phyloP scores from a whole-genome alignment of 2,329 filamentous ascomycete genomes.

The Chaetomiaceae sp. region DNA sequence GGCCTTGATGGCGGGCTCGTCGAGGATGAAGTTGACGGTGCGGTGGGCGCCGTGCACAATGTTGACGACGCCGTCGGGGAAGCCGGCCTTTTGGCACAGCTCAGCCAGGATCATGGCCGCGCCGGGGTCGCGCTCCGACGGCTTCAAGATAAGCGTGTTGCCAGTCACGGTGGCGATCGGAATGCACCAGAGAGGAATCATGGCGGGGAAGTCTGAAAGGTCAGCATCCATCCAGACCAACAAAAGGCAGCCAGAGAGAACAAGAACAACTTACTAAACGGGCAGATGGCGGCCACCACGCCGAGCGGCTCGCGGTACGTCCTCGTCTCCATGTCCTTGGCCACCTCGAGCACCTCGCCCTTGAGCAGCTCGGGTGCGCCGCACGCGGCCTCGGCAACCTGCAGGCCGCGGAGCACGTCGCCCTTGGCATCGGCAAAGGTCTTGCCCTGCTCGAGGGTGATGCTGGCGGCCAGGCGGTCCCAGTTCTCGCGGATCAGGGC shows the following conservation, averaged over 20 bases:
- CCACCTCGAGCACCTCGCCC: constrained; percentile 77
- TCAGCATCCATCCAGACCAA: not conserved
- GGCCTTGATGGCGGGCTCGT: constrained; percentile 80
- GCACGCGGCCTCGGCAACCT: constrained; percentile 80
- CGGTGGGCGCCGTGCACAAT: constrained; percentile 75
- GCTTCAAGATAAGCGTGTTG: constrained; percentile 81
- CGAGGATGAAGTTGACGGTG: constrained; percentile 81
- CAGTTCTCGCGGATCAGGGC: constrained; percentile 76
- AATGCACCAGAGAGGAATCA: constrained; percentile 91
- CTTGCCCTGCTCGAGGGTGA: constrained; percentile 85
- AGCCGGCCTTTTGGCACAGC: constrained; percentile 72
- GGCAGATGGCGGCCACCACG: constrained; percentile 78
- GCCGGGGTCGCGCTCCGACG: constrained; percentile 78
- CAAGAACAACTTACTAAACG: constrained; percentile 68
- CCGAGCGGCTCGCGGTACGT: constrained; percentile 78
- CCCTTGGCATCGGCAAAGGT: constrained; percentile 78
- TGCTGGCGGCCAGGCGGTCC: constrained; percentile 78
- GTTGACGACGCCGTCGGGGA: constrained; percentile 77
- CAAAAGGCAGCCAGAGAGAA: not conserved
- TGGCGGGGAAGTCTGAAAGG: constrained; percentile 71
- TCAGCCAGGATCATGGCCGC: constrained; percentile 82
- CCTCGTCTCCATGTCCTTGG: constrained; percentile 86
- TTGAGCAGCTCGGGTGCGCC: constrained; percentile 76
- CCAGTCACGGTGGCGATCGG: constrained; percentile 79
- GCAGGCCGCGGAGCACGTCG: constrained; percentile 74